Conservation (phyloP, 139 green algal species). For the Micractinium conductrix region DNA sequence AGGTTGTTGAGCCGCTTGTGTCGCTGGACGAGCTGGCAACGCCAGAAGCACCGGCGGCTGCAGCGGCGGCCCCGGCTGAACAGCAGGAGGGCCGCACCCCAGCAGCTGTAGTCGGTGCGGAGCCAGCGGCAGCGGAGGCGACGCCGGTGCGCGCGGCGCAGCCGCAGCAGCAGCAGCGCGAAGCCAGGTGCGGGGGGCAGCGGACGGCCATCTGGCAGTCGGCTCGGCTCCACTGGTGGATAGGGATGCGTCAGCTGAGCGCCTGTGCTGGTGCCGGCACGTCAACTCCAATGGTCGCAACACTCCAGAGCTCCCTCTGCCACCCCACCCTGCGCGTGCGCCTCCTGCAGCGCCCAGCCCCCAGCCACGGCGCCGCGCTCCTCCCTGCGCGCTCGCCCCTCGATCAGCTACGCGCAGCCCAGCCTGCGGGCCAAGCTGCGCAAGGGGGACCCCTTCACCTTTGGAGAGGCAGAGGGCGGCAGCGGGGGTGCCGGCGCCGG, state of each 20-base stretch:
- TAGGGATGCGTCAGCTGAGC: too few species aligned
- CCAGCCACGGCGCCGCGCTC: slow-evolving; percentile 1
- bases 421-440: slow-evolving; percentile 37
- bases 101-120: too few species aligned
- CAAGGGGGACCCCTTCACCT: slow-evolving; percentile 31
- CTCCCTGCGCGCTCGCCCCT: slow-evolving; percentile 17
- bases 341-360: neutral
- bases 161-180: neutral
- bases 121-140: neutral
- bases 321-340: too few species aligned
- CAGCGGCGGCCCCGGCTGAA: neutral
- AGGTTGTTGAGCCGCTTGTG: too few species aligned
- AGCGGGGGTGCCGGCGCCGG: neutral
- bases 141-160: neutral
- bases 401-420: slow-evolving; percentile 36
- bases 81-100: too few species aligned
- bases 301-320: too few species aligned
- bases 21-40: too few species aligned
- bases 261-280: too few species aligned
- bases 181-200: neutral
- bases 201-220: neutral
- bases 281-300: too few species aligned
- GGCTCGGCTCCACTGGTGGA: neutral
- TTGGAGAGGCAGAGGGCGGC: slow-evolving; percentile 6
- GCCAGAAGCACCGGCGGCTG: neutral